Evolutionary conservation across 2,329 filamentous ascomycete species (phyloP), one percentile per base, ranked within the genome.

Genomic region (Aureobasidium leucospermi): DNA sequence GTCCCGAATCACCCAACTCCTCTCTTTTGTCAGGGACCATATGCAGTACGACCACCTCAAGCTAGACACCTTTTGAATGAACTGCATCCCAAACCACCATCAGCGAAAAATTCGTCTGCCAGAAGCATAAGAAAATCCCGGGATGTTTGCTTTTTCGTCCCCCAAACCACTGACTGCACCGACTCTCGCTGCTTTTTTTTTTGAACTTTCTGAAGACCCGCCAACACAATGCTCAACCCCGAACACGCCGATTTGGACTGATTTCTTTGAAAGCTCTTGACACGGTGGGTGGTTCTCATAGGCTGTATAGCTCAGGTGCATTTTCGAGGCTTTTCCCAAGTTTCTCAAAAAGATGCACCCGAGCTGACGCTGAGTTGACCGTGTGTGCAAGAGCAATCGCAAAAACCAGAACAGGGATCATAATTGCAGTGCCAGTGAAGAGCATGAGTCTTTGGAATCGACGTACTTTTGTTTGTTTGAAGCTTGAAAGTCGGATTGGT

Each of bases 251-350:
- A 55, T 55, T 42, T 55, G 51, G 19, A 16, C 29, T 8, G 29
- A 9, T 13, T 51, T 41, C 34, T 51, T 52, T 4, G 47, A 36
- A 28, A 38, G 31, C 32, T 51, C 3, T 34, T 9, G 47, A 39
- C 32, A 11, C 31, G 15, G 19, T 16, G 4, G 16, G 29, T 15
- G 15, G 13, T 13, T 6, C 38, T 55, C 51, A 55, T 55, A 13
- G 23, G 51, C 51, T 19, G 51, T 55, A 23, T 34, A 51, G 5
- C 47, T 39, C 48, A 16, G 31, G 2, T 8, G 16, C 4, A 9
- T 51, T 51, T 51, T 38, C 39, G 48, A 38, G 31, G 51, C 51
- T 55, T 55, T 52, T 55, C 51, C 51, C 39, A 55, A 55, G 51
- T 55, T 43, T 34, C 43, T 29, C 38, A 36, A 41, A 23, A 43